Evolutionary conservation across 257 asterid species (phyloP), one percentile per base, ranked within the genome.

Genomic region (Plantago major): DNA sequence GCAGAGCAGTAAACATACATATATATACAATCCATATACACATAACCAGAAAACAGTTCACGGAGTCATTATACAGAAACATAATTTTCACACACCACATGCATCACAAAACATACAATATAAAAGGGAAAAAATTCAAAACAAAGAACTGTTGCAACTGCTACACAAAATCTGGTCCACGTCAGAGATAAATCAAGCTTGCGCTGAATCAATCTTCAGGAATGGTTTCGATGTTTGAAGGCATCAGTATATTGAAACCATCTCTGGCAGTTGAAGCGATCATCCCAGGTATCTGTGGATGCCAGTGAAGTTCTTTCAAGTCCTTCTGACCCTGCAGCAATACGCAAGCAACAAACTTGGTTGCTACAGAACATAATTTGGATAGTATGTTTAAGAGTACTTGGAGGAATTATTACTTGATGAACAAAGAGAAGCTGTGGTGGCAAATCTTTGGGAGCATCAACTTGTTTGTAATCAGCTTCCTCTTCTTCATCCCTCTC

Each of bases 401-500:
- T 7, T 14, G 30, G 67, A 10, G 54, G 60, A 46, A 17, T 7
- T 15, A 18, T 65, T 62, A 93, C 99, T 96, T 93, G 99, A 76
- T 92, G 98, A 74, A 88, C 97, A 58, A 89, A 93, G 62, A 89
- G 91, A n/a, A n/a, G n/a, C n/a, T n/a, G n/a, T n/a, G n/a, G n/a
- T n/a, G n/a, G n/a, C n/a, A n/a, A n/a, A n/a, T 43, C 89, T 94
- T 57, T 93, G 96, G 15, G 97, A 95, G 0, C 97, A 51, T 89
- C 80, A 17, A 83, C 92, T 76, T 75, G 74, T 71, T 73, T 84
- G 79, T 87, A 93, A 68, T 93, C 99, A 0, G 85, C 86, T 68
- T 93, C 99, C 74, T 93, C 99, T 75, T 89, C 97, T 63, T 87
- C 96, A 16, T 93, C 99, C 67, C 96, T 84, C 76, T 93, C 99